Evolutionary conservation across 495 filamentous ascomycete genomes (phyloP).

Genomic region (Lasiosphaeria miniovina): DNA sequence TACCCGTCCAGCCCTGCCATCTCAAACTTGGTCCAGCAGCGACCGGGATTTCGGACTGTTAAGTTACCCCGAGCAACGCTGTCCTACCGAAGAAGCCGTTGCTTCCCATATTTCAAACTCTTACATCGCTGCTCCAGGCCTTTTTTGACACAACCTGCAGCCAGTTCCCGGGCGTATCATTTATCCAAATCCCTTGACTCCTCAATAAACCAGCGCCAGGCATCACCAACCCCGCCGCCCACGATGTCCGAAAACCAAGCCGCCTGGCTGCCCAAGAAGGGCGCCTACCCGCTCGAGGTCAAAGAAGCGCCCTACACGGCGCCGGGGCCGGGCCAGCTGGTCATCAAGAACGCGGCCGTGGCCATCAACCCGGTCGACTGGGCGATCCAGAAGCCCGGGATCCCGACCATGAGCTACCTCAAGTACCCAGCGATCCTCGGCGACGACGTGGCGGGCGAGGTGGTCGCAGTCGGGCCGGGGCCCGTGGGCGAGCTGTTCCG

Average conservation of each 20-base stretch:
- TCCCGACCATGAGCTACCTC: slow-evolving; percentile 23
- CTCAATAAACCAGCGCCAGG: too few relatives aligned
- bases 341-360: slow-evolving; percentile 34
- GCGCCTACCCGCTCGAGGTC: slow-evolving; percentile 29
- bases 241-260: slow-evolving; percentile 20
- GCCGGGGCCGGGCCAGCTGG: slow-evolving; percentile 29
- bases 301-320: slow-evolving; percentile 28
- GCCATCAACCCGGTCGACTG: slow-evolving; percentile 49
- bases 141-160: too few relatives aligned
- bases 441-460: slow-evolving; percentile 49
- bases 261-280: slow-evolving; percentile 23
- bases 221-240: too few relatives aligned
- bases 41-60: too few relatives aligned
- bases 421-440: slow-evolving; percentile 52
- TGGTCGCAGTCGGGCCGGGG: slow-evolving; percentile 41
- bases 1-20: too few relatives aligned
- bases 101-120: too few relatives aligned
- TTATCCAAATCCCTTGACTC: too few relatives aligned
- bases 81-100: too few relatives aligned
- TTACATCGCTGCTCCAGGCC: too few relatives aligned
- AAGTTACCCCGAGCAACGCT: too few relatives aligned
- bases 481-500: slow-evolving; percentile 39
- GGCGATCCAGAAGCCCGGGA: slow-evolving; percentile 33
- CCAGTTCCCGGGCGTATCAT: too few relatives aligned
- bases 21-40: too few relatives aligned